phyloP scores from a whole-genome alignment of 345 rosid genomes.

The Eucalyptus sideroxylon region DNA sequence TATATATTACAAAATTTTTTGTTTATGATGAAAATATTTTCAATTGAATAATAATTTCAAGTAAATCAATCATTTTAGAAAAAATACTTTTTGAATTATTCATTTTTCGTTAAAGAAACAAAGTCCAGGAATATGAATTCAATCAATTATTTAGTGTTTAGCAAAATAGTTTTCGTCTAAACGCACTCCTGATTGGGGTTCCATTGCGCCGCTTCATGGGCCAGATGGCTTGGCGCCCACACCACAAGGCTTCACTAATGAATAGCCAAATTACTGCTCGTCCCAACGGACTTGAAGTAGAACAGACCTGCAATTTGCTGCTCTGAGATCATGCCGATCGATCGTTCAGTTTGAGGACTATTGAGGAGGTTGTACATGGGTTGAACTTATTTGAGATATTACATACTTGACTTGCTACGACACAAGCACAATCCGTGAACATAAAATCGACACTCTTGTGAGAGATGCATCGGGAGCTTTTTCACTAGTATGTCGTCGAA shows the following conservation, averaged over 20 bases:
- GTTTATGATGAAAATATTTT: too few relatives aligned
- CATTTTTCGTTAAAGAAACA: too few relatives aligned
- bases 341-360: background rate
- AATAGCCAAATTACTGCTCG: background rate
- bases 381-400: background rate
- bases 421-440: background rate
- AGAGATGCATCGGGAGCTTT: background rate
- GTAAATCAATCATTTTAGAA: too few relatives aligned
- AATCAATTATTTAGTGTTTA: background rate
- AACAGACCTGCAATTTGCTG: background rate
- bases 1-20: too few relatives aligned
- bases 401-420: too few relatives aligned
- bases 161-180: background rate
- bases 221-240: background rate
- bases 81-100: rapidly evolving
- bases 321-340: background rate
- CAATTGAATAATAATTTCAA: too few relatives aligned
- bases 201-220: too few relatives aligned
- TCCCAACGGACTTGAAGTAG: background rate
- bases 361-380: background rate
- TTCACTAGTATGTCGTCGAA: background rate
- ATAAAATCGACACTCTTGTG: background rate
- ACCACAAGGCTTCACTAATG: background rate
- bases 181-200: background rate
- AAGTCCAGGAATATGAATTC: too few relatives aligned